Base-by-base conservation (phyloP, 805 yeast genomes). In the Maudiozyma serrabonitensis region DNA sequence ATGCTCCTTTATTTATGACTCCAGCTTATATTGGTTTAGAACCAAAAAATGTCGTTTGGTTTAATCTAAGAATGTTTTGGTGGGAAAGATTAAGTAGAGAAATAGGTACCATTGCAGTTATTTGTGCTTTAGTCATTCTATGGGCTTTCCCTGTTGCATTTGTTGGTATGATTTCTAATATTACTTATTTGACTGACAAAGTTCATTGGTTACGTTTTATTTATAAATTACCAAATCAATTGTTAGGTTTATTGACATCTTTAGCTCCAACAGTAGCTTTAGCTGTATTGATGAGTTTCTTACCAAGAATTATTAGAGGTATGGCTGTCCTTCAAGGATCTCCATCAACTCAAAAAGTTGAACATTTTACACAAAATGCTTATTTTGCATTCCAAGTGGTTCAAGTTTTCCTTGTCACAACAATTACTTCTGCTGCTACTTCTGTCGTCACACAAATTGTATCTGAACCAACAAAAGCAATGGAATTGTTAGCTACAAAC, bases 121-220 rank as follows among this genome's bases (percentile, higher is more conserved):
- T 84, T 48, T 57, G 68, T 21, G 85, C 81, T 1, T 58, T 82
- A 42, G 72, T 83, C 47, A 60, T 80, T 31, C 69, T 81, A 56
- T 85, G 95, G 95, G 75, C 90, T 50, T 67, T 84, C 54, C 91
- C 91, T 13, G 88, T 83, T 40, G 83, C 90, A 2, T 80, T 84
- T 63, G 88, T 84, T 45, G 90, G 90, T 75, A 61, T 81, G 60
- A 72, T 84, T 50, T 83, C 90, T 3, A 84, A 84, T 59, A 68
- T 84, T 54, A 78, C 82, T 18, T 75, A 75, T 56, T 70, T 84
- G 59, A 82, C 82, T 6, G 71, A 79, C 50, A 76, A 77, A 54
- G 57, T 81, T 34, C 77, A 64, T 23, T 78, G 79, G 68, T 72
- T 84, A 54, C 64, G 61, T 15, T 84, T 80, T 56, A 78, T 84